phyloP scores from a whole-genome alignment of 192 early-diverging fungal genomes.

The Mortierella hygrophila region DNA sequence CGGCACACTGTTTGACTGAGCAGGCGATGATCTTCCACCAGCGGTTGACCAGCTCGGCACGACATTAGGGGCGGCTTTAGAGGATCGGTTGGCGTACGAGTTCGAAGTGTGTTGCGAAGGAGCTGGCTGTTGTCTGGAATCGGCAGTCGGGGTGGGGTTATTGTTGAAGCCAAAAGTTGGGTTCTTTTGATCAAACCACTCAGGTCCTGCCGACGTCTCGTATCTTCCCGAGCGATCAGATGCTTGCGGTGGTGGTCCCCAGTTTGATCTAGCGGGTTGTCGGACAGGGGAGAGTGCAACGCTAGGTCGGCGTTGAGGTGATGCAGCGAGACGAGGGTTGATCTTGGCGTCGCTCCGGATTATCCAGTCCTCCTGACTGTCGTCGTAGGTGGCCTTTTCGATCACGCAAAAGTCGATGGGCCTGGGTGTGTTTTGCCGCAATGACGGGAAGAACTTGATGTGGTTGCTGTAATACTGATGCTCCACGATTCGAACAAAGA shows the following conservation, averaged over 20 bases:
- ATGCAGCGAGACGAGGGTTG: background rate
- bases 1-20: background rate
- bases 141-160: background rate
- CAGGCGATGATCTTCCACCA: background rate
- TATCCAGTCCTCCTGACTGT: background rate
- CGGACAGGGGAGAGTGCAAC: background rate
- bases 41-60: background rate
- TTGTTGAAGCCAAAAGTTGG: slow-evolving; percentile 18
- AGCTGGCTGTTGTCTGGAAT: background rate
- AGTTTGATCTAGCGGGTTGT: background rate
- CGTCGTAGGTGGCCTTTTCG: slow-evolving; percentile 34
- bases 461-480: slow-evolving; percentile 19
- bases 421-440: background rate
- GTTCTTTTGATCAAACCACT: slow-evolving; percentile 22
- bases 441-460: slow-evolving; percentile 28
- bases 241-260: background rate
- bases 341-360: background rate
- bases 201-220: background rate
- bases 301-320: background rate
- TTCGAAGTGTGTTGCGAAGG: background rate
- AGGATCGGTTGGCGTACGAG: background rate
- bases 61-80: background rate
- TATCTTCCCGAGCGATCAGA: background rate
- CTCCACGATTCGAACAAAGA: slow-evolving; percentile 21
- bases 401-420: slow-evolving; percentile 12